phyloP scores from a whole-genome alignment of 139 green algal species.

The Microglena sp. region DNA sequence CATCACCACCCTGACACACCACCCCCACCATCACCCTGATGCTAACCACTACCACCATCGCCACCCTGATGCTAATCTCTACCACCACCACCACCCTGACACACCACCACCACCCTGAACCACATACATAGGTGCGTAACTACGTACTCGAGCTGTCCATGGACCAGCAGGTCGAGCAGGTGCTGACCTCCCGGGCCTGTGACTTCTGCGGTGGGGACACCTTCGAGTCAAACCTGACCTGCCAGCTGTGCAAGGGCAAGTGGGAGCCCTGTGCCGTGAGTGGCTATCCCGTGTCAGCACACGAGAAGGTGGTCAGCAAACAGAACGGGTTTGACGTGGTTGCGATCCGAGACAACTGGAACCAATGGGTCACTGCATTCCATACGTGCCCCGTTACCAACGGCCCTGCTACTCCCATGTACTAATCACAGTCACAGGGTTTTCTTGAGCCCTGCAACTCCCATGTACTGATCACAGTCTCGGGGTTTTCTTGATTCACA shows the following conservation, averaged over 20 bases:
- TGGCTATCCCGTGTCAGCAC: conserved; percentile 45
- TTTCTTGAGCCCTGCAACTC: background rate
- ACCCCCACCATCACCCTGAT: no score
- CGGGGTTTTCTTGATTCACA: no score
- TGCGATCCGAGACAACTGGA: conserved; percentile 48
- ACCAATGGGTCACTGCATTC: conserved; percentile 48
- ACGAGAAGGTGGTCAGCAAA: conserved; percentile 33
- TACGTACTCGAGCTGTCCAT: conserved; percentile 58
- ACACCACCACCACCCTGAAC: no score
- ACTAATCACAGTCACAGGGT: conserved; percentile 20
- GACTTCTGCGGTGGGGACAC: conserved; percentile 48
- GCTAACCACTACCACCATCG: no score
- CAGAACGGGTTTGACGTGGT: conserved; percentile 28
- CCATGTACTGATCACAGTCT: conserved; percentile 1
- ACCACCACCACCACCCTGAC: no score
- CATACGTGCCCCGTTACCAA: conserved; percentile 42
- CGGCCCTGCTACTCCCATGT: conserved; percentile 30
- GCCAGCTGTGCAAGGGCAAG: conserved; percentile 48
- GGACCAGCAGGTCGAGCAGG: conserved; percentile 55
- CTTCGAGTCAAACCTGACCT: conserved; percentile 54
- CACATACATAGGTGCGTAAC: conserved; percentile 56
- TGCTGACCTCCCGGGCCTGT: conserved; percentile 36
- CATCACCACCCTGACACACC: no score
- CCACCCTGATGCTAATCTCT: no score
- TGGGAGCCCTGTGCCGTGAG: conserved; percentile 46